Base-by-base conservation (phyloP, 1,284 basidiomycete species). In the Malassezia caprae region DNA sequence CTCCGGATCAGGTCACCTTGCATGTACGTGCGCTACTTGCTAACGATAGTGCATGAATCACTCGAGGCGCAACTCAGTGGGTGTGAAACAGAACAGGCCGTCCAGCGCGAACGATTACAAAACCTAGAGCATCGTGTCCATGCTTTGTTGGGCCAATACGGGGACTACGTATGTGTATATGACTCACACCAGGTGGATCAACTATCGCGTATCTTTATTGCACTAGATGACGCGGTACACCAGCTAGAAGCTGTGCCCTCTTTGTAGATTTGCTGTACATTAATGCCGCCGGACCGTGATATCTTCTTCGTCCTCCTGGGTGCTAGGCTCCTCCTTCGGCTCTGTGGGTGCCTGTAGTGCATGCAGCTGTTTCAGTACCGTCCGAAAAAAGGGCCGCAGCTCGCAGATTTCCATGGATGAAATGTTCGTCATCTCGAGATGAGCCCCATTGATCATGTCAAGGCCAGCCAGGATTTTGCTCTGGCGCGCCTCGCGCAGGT, bases 401-500 rank as follows among this genome's bases (percentile, higher is more conserved):
- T 73, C 69, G 21, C 64, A 62, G 8, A 74, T 62, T 27, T 74
- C 72, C 52, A 69, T 59, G 2, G 63, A 60, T 23, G 69, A 67
- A 42, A 74, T 73, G 47, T 72, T 68, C 35, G 67, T 65, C 72
- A 74, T 74, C 56, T 84, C 84, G 19, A 94, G 80, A 62, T 81
- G 79, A 2, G 74, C 73, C 2, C 77, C 73, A 50, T 77, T 77
- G 44, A 78, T 53, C 54, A 72, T 73, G 13, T 57, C 58, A 7
- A 96, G 78, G 79, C 90, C 90, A 42, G 85, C 82, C 57, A 90
- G 78, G 76, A 87, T 85, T 75, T 98, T 98, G 26, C 88, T 85
- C 75, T 96, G 93, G 41, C 93, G 81, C 15, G 87, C 87, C 77
- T 98, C 91, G 15, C 90, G 85, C 30, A 98, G 80, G 72, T 96